Conservation (phyloP, 495 filamentous ascomycete species). For the Pseudevernia furfuracea region DNA sequence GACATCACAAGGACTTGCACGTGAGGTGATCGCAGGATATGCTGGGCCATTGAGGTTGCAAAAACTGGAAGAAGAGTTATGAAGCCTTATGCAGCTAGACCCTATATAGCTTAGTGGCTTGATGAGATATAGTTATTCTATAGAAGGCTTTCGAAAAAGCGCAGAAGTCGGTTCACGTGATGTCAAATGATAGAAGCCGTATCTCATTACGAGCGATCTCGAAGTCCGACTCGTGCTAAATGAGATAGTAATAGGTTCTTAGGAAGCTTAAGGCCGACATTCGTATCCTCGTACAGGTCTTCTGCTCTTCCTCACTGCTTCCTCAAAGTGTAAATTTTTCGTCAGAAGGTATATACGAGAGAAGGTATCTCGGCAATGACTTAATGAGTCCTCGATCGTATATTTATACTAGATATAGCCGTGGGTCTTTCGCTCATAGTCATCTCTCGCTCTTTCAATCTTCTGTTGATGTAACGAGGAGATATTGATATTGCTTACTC, state of each 20-base stretch:
- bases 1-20: too few species aligned
- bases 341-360: constrained; percentile 40
- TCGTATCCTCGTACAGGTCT: background rate
- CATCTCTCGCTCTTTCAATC: constrained; percentile 38
- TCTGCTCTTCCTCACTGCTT: background rate
- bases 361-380: constrained; percentile 46
- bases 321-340: background rate
- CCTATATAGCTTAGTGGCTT: too few species aligned
- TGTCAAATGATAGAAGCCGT: constrained; percentile 26
- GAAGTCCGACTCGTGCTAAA: constrained; percentile 34
- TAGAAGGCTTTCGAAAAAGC: constrained; percentile 17
- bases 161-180: constrained; percentile 22
- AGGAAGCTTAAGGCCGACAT: constrained; percentile 35
- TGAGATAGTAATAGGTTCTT: constrained; percentile 34
- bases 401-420: constrained; percentile 50
- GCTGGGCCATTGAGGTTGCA: too few species aligned
- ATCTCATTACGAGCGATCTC: constrained; percentile 30
- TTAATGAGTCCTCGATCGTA: constrained; percentile 46
- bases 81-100: too few species aligned
- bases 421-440: constrained; percentile 39
- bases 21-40: too few species aligned
- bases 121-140: too few species aligned
- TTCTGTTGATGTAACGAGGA: constrained; percentile 36
- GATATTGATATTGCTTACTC: constrained; percentile 25
- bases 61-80: too few species aligned